Conservation (phyloP, 2,329 filamentous ascomycete genomes). For the Scedosporium dehoogii region DNA sequence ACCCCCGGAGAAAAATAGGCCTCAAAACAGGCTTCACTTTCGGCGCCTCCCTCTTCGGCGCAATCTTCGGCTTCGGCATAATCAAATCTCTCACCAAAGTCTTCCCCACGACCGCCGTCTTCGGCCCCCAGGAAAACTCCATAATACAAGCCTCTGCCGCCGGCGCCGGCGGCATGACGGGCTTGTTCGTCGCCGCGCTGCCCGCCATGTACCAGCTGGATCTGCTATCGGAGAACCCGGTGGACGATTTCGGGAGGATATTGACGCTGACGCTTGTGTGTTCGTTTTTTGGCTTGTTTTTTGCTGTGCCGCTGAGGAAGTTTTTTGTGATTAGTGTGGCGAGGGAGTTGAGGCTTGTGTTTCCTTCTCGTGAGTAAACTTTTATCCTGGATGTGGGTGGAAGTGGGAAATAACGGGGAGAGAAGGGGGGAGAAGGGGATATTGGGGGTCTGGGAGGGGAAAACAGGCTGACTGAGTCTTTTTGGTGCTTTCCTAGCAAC, state of each 20-base stretch:
- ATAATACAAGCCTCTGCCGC: conserved; percentile 51
- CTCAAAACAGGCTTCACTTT: conserved; percentile 44
- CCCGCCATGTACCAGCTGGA: conserved; percentile 50
- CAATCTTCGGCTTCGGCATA: conserved; percentile 51
- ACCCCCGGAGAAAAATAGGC: conserved; percentile 16
- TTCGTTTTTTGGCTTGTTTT: conserved; percentile 55
- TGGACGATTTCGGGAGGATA: conserved; percentile 46
- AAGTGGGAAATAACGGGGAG: too few relatives aligned
- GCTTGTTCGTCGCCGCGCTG: conserved; percentile 48
- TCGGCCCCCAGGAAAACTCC: conserved; percentile 53
- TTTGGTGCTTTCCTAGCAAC: conserved; percentile 23
- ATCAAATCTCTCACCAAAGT: conserved; percentile 41
- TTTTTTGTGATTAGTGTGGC: conserved; percentile 60
- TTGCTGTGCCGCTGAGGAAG: conserved; percentile 52
- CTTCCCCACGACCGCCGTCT: conserved; percentile 37
- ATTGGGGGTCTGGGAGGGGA: not conserved
- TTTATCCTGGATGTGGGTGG: not conserved
- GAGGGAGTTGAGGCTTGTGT: conserved; percentile 48
- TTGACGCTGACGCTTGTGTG: conserved; percentile 51
- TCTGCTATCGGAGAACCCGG: conserved; percentile 37
- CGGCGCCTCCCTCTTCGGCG: conserved; percentile 36
- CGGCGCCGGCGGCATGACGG: conserved; percentile 46
- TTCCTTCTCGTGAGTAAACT: conserved; percentile 31
- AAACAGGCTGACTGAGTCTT: not conserved
- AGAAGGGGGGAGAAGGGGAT: too few relatives aligned